Percentiles rank a stretch among this genome's conserved stretches.
Evolutionary conservation across 345 rosid genomes (phyloP).

Genomic region (Syzygium oleosum): DNA sequence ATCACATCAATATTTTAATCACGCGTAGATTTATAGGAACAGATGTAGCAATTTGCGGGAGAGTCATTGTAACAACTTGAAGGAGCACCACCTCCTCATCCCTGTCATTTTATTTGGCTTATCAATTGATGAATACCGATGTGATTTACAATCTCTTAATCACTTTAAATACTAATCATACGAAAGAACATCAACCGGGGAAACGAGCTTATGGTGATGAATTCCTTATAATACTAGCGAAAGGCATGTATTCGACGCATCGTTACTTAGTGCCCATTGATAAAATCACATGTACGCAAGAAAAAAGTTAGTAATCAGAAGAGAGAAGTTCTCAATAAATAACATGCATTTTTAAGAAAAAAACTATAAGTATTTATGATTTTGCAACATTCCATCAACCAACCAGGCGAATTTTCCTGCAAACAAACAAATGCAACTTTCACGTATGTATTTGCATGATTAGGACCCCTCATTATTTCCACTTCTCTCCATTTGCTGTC

Average conservation of each 20-base stretch:
- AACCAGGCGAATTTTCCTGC: not conserved
- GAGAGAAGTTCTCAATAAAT: not conserved
- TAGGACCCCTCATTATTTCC: not conserved
- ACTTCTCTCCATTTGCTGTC: not conserved
- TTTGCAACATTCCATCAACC: not conserved
- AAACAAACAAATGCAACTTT: not conserved
- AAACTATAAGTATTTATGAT: not conserved
- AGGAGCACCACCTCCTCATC: not conserved
- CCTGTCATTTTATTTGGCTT: not conserved
- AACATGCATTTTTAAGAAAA: not conserved
- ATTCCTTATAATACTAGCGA: not conserved
- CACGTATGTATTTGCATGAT: not conserved
- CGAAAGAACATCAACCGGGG: not conserved
- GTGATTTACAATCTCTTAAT: not conserved
- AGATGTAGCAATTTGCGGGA: not conserved
- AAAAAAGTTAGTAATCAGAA: not conserved
- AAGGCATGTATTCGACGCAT: not conserved
- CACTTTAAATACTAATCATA: not conserved
- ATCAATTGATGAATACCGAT: not conserved
- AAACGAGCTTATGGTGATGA: not conserved
- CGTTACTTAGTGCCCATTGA: not conserved
- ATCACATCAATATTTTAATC: not conserved
- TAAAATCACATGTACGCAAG: not conserved
- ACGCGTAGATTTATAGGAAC: not conserved
- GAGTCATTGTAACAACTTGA: not conserved